A percentile compares a stretch with the other conserved stretches of the same genome.
phyloP scores from a whole-genome alignment of 2,329 filamentous ascomycete species.

The Paraconiothyrium sp. region DNA sequence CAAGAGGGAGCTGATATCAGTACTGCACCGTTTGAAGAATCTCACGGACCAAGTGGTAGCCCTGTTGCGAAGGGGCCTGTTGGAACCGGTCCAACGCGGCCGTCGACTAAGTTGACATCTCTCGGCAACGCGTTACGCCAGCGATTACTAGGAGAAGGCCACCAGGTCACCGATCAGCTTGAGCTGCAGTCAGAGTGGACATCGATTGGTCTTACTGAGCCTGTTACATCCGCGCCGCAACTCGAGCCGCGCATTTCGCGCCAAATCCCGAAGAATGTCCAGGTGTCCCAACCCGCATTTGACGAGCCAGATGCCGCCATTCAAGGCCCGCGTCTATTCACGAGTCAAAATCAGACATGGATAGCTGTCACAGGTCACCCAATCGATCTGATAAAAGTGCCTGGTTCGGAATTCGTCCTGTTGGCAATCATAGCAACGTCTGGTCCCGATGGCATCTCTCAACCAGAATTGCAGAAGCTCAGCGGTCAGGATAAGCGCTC shows the following conservation, averaged over 20 bases:
- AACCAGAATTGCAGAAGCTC: slow-evolving; percentile 63
- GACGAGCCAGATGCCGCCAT: slow-evolving; percentile 34
- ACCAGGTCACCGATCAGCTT: no score
- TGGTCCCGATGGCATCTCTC: slow-evolving; percentile 64
- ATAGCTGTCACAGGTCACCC: slow-evolving; percentile 68
- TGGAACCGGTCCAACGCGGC: slow-evolving; percentile 9
- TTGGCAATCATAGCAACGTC: slow-evolving; percentile 67
- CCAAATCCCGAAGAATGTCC: slow-evolving; percentile 19
- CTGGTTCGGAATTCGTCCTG: slow-evolving; percentile 64
- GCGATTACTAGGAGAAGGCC: slow-evolving; percentile 25
- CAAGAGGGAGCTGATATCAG: slow-evolving; percentile 20
- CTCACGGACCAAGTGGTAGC: background rate
- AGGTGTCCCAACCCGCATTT: slow-evolving; percentile 31
- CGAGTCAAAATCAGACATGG: slow-evolving; percentile 67
- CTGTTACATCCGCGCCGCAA: background rate
- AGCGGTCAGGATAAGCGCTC: slow-evolving; percentile 73
- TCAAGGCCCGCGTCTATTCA: slow-evolving; percentile 47
- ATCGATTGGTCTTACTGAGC: background rate
- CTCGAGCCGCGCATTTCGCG: slow-evolving; percentile 21
- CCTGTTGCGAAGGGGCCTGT: background rate
- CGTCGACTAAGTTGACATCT: slow-evolving; percentile 27
- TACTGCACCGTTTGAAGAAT: background rate
- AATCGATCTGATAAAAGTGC: slow-evolving; percentile 63
- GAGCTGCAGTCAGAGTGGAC: background rate
- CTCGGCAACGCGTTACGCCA: slow-evolving; percentile 33